Evolutionary conservation across 306 rosid genomes (phyloP), one percentile per base, ranked within the genome.

Genomic region (Neltuma alba): DNA sequence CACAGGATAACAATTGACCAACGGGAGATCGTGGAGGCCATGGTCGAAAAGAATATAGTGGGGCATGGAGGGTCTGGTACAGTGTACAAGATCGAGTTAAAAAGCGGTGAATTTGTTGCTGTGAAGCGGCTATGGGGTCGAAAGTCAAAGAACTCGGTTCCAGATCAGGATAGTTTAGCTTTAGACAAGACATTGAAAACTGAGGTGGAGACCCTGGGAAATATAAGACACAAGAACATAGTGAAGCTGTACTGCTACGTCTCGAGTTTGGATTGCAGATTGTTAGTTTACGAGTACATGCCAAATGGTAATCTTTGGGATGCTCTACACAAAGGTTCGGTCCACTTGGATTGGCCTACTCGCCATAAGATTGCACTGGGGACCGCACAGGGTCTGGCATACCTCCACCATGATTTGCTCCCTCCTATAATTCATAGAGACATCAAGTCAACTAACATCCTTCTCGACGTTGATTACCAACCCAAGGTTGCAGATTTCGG

Each of bases 401-500:
- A 96, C 67, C 99, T 96, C 65, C 99, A 96, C 80, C 98, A 96
- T 70, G 99, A 93, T 88, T 85, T 96, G 84, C 75, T 85, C 72
- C 85, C 86, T 74, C 86, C 99, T 2, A 91, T 96, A 7, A 91
- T 96, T 76, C 99, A 96, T 75, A 65, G 99, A 81, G 99, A 96
- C 76, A 91, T 96, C 47, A 96, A 96, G 80, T 87, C 97, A 11
- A 93, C 97, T 6, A 96, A 96, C 74, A 96, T 96, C 60, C 85
- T 96, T 36, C 84, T 96, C 64, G 99, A 93, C 80, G 92, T 83
- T 23, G 88, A 93, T 85, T 82, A 93, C 84, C 90, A 89, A 2
- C 98, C 99, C 31, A 96, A 91, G 74, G 99, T 96, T 78, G 98
- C 99, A 11, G 99, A 96, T 69, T 96, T 96, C 75, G 99, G 99